Conservation (phyloP, 2,329 filamentous ascomycete genomes). For the Didymella arachidicola region DNA sequence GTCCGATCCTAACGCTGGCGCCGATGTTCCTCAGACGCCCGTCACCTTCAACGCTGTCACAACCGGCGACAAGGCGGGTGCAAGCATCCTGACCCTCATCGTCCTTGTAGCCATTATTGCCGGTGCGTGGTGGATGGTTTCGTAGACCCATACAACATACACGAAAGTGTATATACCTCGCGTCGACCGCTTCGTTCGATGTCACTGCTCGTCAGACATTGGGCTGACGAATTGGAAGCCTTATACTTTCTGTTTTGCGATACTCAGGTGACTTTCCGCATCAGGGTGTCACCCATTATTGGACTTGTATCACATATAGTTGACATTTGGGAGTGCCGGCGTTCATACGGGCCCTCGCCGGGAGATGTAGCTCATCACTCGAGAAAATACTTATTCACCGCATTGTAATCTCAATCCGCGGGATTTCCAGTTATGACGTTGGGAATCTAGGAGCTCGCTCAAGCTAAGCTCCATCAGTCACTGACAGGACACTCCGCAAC, state of each 20-base stretch:
- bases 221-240: not conserved
- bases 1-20: slow-evolving; percentile 56
- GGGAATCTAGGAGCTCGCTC: not conserved
- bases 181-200: not conserved
- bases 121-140: slow-evolving; percentile 64
- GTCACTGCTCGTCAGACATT: not conserved
- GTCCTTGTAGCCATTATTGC: slow-evolving; percentile 63
- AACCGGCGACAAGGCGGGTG: slow-evolving; percentile 71
- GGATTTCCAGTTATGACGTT: not conserved
- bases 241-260: slow-evolving; percentile 10
- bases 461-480: not conserved
- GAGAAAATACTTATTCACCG: slow-evolving; percentile 12
- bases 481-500: not conserved
- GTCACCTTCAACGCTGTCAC: slow-evolving; percentile 54
- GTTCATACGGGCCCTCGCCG: slow-evolving; percentile 5
- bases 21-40: slow-evolving; percentile 40
- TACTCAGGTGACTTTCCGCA: slow-evolving; percentile 5
- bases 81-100: slow-evolving; percentile 69
- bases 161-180: slow-evolving; percentile 1
- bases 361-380: slow-evolving; percentile 6
- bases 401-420: not conserved
- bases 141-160: slow-evolving; percentile 27
- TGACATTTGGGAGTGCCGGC: slow-evolving; percentile 19
- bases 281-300: slow-evolving; percentile 1
- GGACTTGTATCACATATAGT: slow-evolving; percentile 14